phyloP scores from a whole-genome alignment of 306 rosid genomes.

The Lathyrus tuberosus region DNA sequence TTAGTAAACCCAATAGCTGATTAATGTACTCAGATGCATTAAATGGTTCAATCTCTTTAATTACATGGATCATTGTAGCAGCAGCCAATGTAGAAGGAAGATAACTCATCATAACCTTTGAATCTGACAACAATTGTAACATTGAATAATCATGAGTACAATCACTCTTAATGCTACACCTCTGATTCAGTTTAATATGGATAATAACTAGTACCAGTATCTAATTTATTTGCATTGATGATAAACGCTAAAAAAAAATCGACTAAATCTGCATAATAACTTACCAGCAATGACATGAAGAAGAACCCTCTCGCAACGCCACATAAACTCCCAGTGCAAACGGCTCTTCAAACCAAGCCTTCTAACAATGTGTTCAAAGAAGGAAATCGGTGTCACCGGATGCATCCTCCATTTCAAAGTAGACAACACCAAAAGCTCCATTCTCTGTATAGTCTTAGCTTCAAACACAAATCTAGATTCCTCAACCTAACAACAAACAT shows the following conservation, averaged over 20 bases:
- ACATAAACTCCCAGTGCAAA: slow-evolving; percentile 77
- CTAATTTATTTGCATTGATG: slow-evolving; percentile 12
- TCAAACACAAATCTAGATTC: slow-evolving; percentile 77
- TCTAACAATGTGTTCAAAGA: slow-evolving; percentile 78
- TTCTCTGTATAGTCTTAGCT: slow-evolving; percentile 84
- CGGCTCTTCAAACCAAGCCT: slow-evolving; percentile 74
- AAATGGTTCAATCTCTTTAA: slow-evolving; percentile 67
- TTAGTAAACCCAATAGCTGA: slow-evolving; percentile 69
- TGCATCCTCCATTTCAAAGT: slow-evolving; percentile 93
- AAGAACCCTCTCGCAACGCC: slow-evolving; percentile 74
- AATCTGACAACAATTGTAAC: slow-evolving; percentile 53
- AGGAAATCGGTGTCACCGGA: slow-evolving; percentile 89
- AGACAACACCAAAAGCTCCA: slow-evolving; percentile 90
- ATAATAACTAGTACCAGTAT: not conserved
- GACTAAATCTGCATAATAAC: slow-evolving; percentile 3
- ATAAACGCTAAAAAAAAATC: not conserved
- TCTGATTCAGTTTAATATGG: not conserved
- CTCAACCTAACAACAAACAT: slow-evolving; percentile 56
- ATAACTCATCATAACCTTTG: slow-evolving; percentile 57
- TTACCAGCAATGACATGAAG: slow-evolving; percentile 70
- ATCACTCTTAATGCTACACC: slow-evolving; percentile 6
- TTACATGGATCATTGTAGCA: slow-evolving; percentile 79
- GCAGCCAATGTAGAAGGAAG: slow-evolving; percentile 86
- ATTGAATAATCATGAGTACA: slow-evolving; percentile 11
- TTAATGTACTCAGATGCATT: slow-evolving; percentile 64